Conservation (phyloP, 352 stramenopile species). For the Globisporangium irregulare region DNA sequence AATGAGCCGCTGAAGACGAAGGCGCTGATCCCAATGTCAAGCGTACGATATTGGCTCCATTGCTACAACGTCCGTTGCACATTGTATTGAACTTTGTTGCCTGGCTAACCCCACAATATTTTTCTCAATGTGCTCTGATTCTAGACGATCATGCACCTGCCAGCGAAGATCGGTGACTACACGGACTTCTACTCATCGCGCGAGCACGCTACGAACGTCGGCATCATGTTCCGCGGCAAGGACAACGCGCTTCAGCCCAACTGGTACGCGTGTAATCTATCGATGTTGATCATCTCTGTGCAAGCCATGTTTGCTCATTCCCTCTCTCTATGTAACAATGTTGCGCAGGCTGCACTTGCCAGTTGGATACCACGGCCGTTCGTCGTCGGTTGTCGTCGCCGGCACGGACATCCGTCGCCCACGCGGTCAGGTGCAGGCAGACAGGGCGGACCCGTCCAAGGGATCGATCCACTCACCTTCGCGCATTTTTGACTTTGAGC, state of each 20-base stretch:
- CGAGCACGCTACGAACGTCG: constrained; percentile 96
- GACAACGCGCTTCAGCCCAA: constrained; percentile 97
- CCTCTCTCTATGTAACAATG: background rate
- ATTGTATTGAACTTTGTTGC: background rate
- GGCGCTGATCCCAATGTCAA: constrained; percentile 77
- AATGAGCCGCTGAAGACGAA: constrained; percentile 68
- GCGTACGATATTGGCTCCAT: constrained; percentile 25
- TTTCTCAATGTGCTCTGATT: background rate
- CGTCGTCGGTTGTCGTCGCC: constrained; percentile 90
- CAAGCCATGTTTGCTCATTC: background rate
- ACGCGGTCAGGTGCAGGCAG: constrained; percentile 91
- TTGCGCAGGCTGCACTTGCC: constrained; percentile 88
- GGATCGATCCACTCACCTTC: constrained; percentile 90
- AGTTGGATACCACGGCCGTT: constrained; percentile 96
- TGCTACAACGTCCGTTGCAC: background rate
- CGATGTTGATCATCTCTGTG: too few species aligned
- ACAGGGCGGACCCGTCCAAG: constrained; percentile 89
- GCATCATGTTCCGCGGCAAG: constrained; percentile 91
- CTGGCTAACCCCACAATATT: background rate
- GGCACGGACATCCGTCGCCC: constrained; percentile 83
- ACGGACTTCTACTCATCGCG: constrained; percentile 97
- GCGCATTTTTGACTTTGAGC: constrained; percentile 94
- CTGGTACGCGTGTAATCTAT: constrained; percentile 48
- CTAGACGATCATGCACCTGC: constrained; percentile 87
- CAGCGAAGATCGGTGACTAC: constrained; percentile 94